Base-by-base conservation (phyloP, 2,329 filamentous ascomycete species). In the Bipolaris zeicola region DNA sequence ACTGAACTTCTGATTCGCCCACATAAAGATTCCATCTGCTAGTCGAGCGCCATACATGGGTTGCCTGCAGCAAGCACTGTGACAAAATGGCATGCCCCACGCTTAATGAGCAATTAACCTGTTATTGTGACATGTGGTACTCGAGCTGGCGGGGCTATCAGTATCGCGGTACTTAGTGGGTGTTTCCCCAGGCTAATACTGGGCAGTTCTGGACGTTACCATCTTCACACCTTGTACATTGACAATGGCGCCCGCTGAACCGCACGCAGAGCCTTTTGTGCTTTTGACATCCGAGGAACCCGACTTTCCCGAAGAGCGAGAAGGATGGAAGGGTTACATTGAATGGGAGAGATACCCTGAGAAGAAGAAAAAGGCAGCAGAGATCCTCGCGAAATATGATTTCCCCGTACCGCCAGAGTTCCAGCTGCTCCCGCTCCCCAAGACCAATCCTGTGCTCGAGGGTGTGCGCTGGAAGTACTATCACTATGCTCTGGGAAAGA, bases 311-410 rank as follows among this genome's bases (percentile, higher is more conserved):
- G 75, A 79, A 45, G 81, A 83, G 59, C 67, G 70, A 6, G 68
- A 76, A 24, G 80, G 80, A 6, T 83, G 81, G 80, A 77, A 76
- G 56, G 80, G 81, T 6, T 90, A 89, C 58, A 79, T 91, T n/a
- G 68, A 72, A 39, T 72, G 68, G 69, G 68, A 72, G 50, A 63
- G 61, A 11, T 88, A 89, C 51, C 87, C 88, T 0, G 85, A 89
- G 45, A 90, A 89, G 73, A 88, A 88, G 65, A 80, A 79, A 24
- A 76, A 81, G 43, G 87, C 85, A 0, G 80, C 82, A 44, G 79
- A 84, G 52, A 82, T 88, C 45, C 67, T 88, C 13, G 75, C 76
- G 22, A 76, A 76, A 48, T 82, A 85, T 51, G 74, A 82, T 56
- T 82, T 87, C 70, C 79, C 80, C 36, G 65, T 71, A 68, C 75